phyloP scores from a whole-genome alignment of 2,329 filamentous ascomycete genomes.

The Lasiodiplodia sp. region DNA sequence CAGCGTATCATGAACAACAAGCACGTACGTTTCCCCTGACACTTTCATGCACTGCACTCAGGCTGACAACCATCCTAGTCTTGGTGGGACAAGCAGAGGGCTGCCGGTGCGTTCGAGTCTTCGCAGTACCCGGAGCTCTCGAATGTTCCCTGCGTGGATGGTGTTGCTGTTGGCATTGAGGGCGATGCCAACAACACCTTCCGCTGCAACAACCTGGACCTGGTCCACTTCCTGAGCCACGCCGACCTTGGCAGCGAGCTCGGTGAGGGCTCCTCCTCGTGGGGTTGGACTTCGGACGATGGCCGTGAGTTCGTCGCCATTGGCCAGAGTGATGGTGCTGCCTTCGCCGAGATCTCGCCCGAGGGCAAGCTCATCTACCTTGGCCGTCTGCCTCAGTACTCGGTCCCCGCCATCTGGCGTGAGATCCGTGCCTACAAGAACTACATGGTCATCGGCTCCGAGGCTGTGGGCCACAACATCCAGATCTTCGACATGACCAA shows the following conservation, averaged over 20 bases:
- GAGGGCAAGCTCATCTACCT: slow-evolving; percentile 61
- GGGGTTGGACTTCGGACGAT: slow-evolving; percentile 62
- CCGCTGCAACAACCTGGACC: slow-evolving; percentile 55
- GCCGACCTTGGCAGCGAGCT: slow-evolving; percentile 58
- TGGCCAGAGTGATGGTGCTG: slow-evolving; percentile 62
- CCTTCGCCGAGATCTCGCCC: slow-evolving; percentile 61
- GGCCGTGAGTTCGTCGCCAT: slow-evolving; percentile 64
- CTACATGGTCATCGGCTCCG: slow-evolving; percentile 52
- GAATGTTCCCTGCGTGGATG: slow-evolving; percentile 45
- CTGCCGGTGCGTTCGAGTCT: slow-evolving; percentile 44
- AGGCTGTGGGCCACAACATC: slow-evolving; percentile 59
- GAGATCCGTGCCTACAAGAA: slow-evolving; percentile 58
- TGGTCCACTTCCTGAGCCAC: slow-evolving; percentile 64
- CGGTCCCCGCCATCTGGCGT: slow-evolving; percentile 58
- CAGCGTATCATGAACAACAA: slow-evolving; percentile 45
- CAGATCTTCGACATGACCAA: slow-evolving; percentile 70
- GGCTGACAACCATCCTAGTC: slow-evolving; percentile 43
- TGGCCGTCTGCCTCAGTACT: slow-evolving; percentile 59
- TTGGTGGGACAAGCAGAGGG: slow-evolving; percentile 45
- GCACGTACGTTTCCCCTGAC: slow-evolving; percentile 32
- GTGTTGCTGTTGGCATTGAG: slow-evolving; percentile 45
- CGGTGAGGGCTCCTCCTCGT: slow-evolving; percentile 56
- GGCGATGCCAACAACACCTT: slow-evolving; percentile 47
- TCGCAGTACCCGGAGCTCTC: slow-evolving; percentile 44
- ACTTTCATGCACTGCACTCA: slow-evolving; percentile 4